Evolutionary conservation across 2,329 filamentous ascomycete species (phyloP).

Genomic region (Clarireedia hainanense): DNA sequence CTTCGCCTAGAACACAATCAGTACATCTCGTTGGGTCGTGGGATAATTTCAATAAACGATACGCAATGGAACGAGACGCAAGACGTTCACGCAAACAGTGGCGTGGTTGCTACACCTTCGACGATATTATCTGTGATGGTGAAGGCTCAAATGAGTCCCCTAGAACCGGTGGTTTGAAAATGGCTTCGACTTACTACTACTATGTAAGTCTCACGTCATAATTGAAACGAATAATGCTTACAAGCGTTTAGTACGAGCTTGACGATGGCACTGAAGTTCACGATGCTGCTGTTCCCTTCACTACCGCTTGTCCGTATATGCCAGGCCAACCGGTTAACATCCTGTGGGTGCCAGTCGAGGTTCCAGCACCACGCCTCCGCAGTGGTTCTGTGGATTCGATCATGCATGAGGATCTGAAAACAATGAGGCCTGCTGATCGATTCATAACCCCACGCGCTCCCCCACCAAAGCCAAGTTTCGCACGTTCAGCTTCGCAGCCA

Average conservation of each 20-base stretch:
- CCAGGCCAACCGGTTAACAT: constrained; percentile 85
- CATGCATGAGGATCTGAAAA: constrained; percentile 52
- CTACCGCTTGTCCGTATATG: constrained; percentile 73
- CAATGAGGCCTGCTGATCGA: constrained; percentile 71
- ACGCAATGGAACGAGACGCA: constrained; percentile 73
- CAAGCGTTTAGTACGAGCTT: constrained; percentile 61
- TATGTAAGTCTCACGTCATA: constrained; percentile 55
- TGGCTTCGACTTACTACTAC: constrained; percentile 93
- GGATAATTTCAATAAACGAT: constrained; percentile 81
- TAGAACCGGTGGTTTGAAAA: constrained; percentile 74
- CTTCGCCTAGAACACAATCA: constrained; percentile 52
- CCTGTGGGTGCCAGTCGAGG: constrained; percentile 68
- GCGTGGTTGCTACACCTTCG: constrained; percentile 82
- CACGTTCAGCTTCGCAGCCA: constrained; percentile 21
- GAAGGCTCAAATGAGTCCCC: constrained; percentile 42
- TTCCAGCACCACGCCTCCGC: constrained; percentile 47
- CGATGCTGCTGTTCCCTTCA: constrained; percentile 64
- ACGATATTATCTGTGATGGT: constrained; percentile 78
- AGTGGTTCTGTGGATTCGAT: constrained; percentile 60
- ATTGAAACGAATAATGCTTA: constrained; percentile 21
- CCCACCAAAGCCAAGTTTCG: constrained; percentile 39
- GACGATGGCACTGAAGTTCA: constrained; percentile 71
- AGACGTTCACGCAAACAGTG: constrained; percentile 69
- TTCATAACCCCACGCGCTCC: constrained; percentile 61
- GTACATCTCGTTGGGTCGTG: constrained; percentile 85